A percentile compares a stretch with the other conserved stretches of the same genome.
Evolutionary conservation across 148 eudicot species (phyloP).

Genomic region (Cornus suecica): DNA sequence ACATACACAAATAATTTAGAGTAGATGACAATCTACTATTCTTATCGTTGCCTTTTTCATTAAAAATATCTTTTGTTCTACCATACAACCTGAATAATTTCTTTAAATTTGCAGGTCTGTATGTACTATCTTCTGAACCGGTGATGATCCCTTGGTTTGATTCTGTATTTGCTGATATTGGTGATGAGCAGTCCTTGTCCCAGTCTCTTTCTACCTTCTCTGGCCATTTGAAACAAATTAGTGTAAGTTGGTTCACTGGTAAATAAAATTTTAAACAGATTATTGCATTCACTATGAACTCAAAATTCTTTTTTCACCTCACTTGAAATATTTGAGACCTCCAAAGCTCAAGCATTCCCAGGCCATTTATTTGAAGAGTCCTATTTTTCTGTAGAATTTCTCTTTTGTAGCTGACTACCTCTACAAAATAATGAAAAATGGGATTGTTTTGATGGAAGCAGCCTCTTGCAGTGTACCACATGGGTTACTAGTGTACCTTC

Average conservation of each 20-base stretch:
- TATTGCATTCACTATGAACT: not conserved
- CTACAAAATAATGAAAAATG: not conserved
- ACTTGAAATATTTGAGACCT: not conserved
- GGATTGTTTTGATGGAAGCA: not conserved
- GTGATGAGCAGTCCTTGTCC: constrained; percentile 93
- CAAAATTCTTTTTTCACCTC: not conserved
- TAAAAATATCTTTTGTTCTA: not conserved
- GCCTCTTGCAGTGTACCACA: not conserved
- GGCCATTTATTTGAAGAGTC: constrained; percentile 7
- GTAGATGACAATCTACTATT: not conserved
- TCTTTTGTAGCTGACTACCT: not conserved
- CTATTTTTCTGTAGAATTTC: not conserved
- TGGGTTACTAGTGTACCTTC: not conserved
- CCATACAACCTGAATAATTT: not conserved
- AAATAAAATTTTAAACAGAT: not conserved
- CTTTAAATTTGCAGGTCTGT: constrained; percentile 56
- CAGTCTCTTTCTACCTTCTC: constrained; percentile 97
- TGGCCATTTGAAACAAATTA: constrained; percentile 92
- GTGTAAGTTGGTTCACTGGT: constrained; percentile 49
- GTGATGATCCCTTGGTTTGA: constrained; percentile 89
- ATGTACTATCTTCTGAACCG: constrained; percentile 81
- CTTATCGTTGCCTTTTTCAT: not conserved
- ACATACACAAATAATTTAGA: not conserved
- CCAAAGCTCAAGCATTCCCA: not conserved
- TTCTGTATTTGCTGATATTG: constrained; percentile 91